These are phyloP conservation scores for Caryopteris hybrid DNA, from an alignment of 305 asterid species.

Conservation along the genomic window DNA sequence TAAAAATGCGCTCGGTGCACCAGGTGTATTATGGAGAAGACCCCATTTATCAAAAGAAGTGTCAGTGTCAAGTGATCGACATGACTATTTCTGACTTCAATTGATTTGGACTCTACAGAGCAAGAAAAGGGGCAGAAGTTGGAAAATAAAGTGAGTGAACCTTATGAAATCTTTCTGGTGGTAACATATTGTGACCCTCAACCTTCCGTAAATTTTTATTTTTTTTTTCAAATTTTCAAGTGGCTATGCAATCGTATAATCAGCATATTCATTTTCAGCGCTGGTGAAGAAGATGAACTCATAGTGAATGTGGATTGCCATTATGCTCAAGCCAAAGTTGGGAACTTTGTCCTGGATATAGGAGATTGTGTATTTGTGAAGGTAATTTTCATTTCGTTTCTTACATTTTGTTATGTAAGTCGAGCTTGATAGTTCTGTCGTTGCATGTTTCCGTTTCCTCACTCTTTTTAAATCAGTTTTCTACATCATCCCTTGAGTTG, in stretches of 20 bases:
- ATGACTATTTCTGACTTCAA: conserved; percentile 18
- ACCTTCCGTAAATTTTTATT: conserved; percentile 2
- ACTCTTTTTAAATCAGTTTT: too few species aligned
- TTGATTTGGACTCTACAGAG: conserved; percentile 47
- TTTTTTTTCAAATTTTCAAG: conserved; percentile 9
- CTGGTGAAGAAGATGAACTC: conserved; percentile 81
- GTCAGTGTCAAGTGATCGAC: not conserved
- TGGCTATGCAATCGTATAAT: conserved; percentile 18
- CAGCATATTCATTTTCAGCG: conserved; percentile 37
- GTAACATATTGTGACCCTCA: conserved; percentile 29
- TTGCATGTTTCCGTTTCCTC: not conserved
- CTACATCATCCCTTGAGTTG: too few species aligned
- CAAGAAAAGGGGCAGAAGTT: conserved; percentile 41
- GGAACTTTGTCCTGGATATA: conserved; percentile 32
- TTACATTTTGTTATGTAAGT: not conserved
- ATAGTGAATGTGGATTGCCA: conserved; percentile 67
- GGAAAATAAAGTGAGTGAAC: conserved; percentile 80
- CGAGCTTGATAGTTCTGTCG: not conserved
- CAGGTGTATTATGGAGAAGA: too few species aligned
- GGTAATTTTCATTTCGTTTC: conserved; percentile 31
- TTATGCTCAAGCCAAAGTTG: conserved; percentile 49
- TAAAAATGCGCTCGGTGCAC: too few species aligned
- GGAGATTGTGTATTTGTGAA: conserved; percentile 56
- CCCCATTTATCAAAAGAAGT: too few species aligned
- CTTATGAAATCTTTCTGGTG: conserved; percentile 32